phyloP scores from a whole-genome alignment of 495 filamentous ascomycete species.

The Margaritispora aquatica region DNA sequence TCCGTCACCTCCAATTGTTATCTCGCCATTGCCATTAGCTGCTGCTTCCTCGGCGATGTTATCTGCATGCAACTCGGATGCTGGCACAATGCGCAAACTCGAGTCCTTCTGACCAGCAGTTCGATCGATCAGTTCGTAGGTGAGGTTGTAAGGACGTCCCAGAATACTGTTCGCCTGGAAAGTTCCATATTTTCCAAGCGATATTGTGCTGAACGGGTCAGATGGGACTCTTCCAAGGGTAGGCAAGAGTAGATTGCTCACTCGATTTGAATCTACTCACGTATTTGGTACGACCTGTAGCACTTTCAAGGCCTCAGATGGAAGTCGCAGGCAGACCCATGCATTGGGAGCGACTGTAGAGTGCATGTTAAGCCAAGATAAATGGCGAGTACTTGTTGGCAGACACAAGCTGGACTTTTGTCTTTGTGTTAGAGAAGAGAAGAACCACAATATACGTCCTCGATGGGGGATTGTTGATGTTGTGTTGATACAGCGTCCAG shows the following conservation, averaged over 20 bases:
- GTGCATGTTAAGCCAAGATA: conserved; percentile 27
- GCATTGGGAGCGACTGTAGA: conserved; percentile 54
- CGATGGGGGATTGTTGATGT: not conserved
- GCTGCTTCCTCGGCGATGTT: conserved; percentile 50
- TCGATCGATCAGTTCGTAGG: conserved; percentile 78
- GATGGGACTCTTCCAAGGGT: conserved; percentile 19
- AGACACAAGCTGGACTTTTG: too few species aligned
- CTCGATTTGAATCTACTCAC: conserved; percentile 46
- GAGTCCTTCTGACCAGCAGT: conserved; percentile 45
- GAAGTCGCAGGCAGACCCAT: conserved; percentile 59
- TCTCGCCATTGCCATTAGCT: conserved; percentile 28
- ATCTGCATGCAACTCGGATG: conserved; percentile 78
- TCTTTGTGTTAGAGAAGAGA: too few species aligned
- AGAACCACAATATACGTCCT: too few species aligned
- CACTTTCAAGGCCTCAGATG: conserved; percentile 58
- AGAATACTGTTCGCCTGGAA: conserved; percentile 84
- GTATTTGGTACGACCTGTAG: conserved; percentile 66
- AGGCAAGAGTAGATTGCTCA: conserved; percentile 17
- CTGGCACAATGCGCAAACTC: conserved; percentile 70
- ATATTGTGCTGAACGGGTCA: conserved; percentile 57
- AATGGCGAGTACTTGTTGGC: not conserved
- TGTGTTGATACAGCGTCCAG: not conserved
- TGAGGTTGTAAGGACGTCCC: conserved; percentile 82
- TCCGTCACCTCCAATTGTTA: conserved; percentile 35
- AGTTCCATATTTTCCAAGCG: conserved; percentile 81